A percentile compares a stretch with the other conserved stretches of the same genome.
Conservation (phyloP, 2,329 filamentous ascomycete species). For the Aspergillus amoenus region DNA sequence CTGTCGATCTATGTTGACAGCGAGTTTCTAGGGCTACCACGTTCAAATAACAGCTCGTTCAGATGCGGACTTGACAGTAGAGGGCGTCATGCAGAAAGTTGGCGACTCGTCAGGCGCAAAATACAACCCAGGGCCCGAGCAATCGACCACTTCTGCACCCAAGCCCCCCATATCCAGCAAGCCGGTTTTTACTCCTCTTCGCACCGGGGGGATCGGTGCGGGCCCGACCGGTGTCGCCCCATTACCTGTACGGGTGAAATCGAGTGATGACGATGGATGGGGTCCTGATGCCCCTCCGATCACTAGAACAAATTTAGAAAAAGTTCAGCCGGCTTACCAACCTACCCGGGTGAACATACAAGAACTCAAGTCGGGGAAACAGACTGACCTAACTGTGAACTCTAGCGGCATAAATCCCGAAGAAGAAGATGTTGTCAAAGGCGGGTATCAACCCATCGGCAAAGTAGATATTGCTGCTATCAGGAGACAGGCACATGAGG, state of each 20-base stretch:
- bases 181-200: conserved; percentile 82
- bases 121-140: conserved; percentile 71
- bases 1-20: neutral
- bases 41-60: conserved; percentile 96
- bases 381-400: conserved; percentile 55
- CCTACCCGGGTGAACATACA: conserved; percentile 94
- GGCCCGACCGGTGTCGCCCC: conserved; percentile 61
- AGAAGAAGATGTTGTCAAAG: conserved; percentile 73
- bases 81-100: conserved; percentile 88
- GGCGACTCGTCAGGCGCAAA: conserved; percentile 92
- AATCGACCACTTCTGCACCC: conserved; percentile 54
- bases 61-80: conserved; percentile 81
- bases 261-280: conserved; percentile 83
- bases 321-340: conserved; percentile 88
- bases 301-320: conserved; percentile 82
- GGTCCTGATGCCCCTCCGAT: conserved; percentile 90
- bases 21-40: conserved; percentile 70
- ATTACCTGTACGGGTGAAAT: conserved; percentile 50
- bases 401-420: conserved; percentile 48
- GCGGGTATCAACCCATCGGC: conserved; percentile 88
- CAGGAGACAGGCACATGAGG: conserved; percentile 68
- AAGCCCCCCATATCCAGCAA: conserved; percentile 76
- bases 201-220: conserved; percentile 57
- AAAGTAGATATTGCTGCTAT: conserved; percentile 97
- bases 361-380: conserved; percentile 73